These are phyloP conservation scores for Yamadazyma phyllophila DNA, from an alignment of 805 yeast genomes.

Conservation along the genomic window DNA sequence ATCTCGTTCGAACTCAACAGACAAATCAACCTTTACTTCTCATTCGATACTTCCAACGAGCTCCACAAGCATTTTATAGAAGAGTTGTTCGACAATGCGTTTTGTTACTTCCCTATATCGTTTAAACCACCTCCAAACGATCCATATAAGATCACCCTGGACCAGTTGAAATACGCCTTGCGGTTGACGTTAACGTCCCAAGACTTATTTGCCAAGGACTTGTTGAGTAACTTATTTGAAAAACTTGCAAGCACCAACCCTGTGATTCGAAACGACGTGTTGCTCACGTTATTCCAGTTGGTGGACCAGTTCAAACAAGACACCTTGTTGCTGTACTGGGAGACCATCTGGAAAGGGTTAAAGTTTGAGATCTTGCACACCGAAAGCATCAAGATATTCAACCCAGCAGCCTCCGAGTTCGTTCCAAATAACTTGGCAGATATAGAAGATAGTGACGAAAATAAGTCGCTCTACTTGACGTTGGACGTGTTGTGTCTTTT, in stretches of 20 bases:
- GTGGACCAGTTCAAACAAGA: slow-evolving; percentile 49
- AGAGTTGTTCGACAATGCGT: slow-evolving; percentile 81
- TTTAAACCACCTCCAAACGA: slow-evolving; percentile 91
- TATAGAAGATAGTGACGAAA: slow-evolving; percentile 35
- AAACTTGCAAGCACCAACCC: slow-evolving; percentile 77
- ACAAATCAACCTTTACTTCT: slow-evolving; percentile 41
- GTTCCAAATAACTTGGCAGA: slow-evolving; percentile 25
- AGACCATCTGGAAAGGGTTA: slow-evolving; percentile 78
- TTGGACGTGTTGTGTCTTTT: slow-evolving; percentile 36
- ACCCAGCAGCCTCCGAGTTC: slow-evolving; percentile 21
- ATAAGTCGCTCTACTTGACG: slow-evolving; percentile 34
- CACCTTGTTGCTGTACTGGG: slow-evolving; percentile 60
- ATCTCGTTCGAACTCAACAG: slow-evolving; percentile 60
- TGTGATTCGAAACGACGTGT: slow-evolving; percentile 68
- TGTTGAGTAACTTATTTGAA: slow-evolving; percentile 74
- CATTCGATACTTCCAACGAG: slow-evolving; percentile 24
- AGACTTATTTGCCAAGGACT: slow-evolving; percentile 62
- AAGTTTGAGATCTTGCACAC: slow-evolving; percentile 88
- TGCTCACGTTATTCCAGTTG: slow-evolving; percentile 59
- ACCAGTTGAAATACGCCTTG: slow-evolving; percentile 62
- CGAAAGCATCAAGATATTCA: slow-evolving; percentile 34
- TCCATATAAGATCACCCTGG: slow-evolving; percentile 77
- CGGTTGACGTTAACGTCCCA: slow-evolving; percentile 63
- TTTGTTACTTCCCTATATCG: slow-evolving; percentile 95
- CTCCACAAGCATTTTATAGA: slow-evolving; percentile 46